Conservation (phyloP, 2,329 filamentous ascomycete species). For the Fusarium nelsonii region DNA sequence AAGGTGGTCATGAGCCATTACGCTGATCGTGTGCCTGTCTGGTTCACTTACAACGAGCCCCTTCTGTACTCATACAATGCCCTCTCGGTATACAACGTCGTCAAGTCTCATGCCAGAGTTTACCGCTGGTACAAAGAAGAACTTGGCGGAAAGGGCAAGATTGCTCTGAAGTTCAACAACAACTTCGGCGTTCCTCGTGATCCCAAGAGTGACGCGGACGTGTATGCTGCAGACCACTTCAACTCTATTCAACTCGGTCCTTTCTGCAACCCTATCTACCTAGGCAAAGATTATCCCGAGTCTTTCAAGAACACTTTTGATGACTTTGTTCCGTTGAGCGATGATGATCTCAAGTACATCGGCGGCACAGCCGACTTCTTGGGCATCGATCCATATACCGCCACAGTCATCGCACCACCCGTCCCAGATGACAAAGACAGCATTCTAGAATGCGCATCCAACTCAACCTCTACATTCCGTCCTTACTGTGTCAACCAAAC, state of each 20-base stretch:
- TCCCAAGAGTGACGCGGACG: constrained; percentile 54
- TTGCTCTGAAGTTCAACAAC: constrained; percentile 63
- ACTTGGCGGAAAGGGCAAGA: constrained; percentile 62
- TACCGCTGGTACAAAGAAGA: constrained; percentile 68
- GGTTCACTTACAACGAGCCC: constrained; percentile 68
- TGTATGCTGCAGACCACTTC: constrained; percentile 61
- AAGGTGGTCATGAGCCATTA: constrained; percentile 65
- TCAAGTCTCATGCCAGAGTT: constrained; percentile 63
- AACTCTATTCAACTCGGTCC: constrained; percentile 62
- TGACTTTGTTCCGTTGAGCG: constrained; percentile 61
- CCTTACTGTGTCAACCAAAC: constrained; percentile 67
- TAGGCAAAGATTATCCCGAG: constrained; percentile 64
- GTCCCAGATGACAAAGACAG: constrained; percentile 52
- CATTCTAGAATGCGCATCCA: constrained; percentile 61
- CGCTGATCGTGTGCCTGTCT: constrained; percentile 63
- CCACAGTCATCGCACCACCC: constrained; percentile 64
- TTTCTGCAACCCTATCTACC: constrained; percentile 66
- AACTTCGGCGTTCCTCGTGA: constrained; percentile 65
- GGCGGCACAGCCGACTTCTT: constrained; percentile 67
- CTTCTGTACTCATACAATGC: constrained; percentile 57
- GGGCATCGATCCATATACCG: constrained; percentile 69
- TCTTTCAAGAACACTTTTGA: constrained; percentile 59
- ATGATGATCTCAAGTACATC: constrained; percentile 62
- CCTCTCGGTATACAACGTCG: constrained; percentile 55
- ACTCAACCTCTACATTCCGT: constrained; percentile 58